Evolutionary conservation across 345 rosid species (phyloP), one percentile per base, ranked within the genome.

Genomic region (Cardiospermum halicacabum): DNA sequence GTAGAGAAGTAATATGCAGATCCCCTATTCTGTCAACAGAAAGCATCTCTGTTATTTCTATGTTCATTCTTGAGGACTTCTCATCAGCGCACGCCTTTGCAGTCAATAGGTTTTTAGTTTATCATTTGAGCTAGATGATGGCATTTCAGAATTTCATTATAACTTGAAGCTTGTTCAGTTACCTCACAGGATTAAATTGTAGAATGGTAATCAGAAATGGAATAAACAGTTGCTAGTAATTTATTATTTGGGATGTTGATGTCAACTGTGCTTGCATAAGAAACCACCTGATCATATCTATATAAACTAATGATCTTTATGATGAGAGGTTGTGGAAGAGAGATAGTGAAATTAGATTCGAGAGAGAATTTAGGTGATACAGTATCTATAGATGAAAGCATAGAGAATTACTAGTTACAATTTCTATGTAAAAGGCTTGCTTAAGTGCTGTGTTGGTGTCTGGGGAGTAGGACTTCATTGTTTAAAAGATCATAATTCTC

Each of bases 401-500:
- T 19, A 19, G 21, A 62, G 45, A 49, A 49, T 32, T 12, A 48
- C 22, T 43, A 34, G 30, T 21, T 32, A 16, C 11, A 49, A 63
- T 15, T 31, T 32, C 25, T 8, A 34, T 42, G 15, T 18, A n/a
- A 21, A 32, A 63, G 34, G 67, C 25, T 16, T 12, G 13, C 9
- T 12, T 19, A 25, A 18, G 16, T 32, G 62, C n/a, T 58, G 48
- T 39, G 9, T 1, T 2, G 0, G 36, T 31, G 31, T 32, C 15
- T 21, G 10, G 4, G 42, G 28, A 54, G 43, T 53, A 10, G 47
- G 18, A 55, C 31, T 30, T 7, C 42, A 42, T 27, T 42, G 56
- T 59, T 22, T 32, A 26, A 26, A 56, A 58, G 26, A 58, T 59
- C 28, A 60, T 24, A 28, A 55, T 47, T 25, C 58, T 37, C 32